Evolutionary conservation across 257 asterid genomes (phyloP), one percentile per base, ranked within the genome.

Genomic region (Gynochthodes officinalis): DNA sequence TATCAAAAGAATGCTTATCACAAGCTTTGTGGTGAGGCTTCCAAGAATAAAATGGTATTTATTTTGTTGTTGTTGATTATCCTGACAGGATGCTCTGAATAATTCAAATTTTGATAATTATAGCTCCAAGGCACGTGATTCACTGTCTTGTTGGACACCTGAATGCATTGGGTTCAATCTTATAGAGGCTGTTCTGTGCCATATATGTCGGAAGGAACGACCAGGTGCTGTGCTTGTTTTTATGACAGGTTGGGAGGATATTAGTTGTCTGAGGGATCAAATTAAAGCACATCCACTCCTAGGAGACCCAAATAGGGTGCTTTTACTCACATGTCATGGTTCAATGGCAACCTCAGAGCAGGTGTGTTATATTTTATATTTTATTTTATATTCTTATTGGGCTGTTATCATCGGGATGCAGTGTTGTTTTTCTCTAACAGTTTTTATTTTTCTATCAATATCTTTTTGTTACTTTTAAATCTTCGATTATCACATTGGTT

Each of bases 221-320:
- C 83, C 93, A 46, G 99, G 99, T 57, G 97, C 90, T 61, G 95
- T 91, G 67, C 80, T 94, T 80, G 99, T 91, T 76, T 94, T 94
- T 77, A 86, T 94, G 98, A 94, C 99, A n/a, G 99, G 99, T 39
- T 94, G 99, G 98, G 99, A 94, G 78, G 99, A 94, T 83, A 94
- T 94, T 71, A 94, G 98, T 82, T 91, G 96, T 80, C 81, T 94
- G 85, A 83, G 96, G 84, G 97, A 91, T 87, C 98, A 94, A 76
- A 64, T 91, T 78, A 94, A 91, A 84, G 99, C 98, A 72, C 99
- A 94, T 78, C 99, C 99, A 57, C 97, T 94, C 59, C 75, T 94
- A 75, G 99, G 99, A 59, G 98, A 94, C 82, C 99, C 99, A 46
- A 94, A 94, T 80, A 89, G 99, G 79, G 97, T 94, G 69, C 81